These are phyloP conservation scores for Ogataea zsoltii DNA, from an alignment of 805 yeast species.

Conservation along the genomic window DNA sequence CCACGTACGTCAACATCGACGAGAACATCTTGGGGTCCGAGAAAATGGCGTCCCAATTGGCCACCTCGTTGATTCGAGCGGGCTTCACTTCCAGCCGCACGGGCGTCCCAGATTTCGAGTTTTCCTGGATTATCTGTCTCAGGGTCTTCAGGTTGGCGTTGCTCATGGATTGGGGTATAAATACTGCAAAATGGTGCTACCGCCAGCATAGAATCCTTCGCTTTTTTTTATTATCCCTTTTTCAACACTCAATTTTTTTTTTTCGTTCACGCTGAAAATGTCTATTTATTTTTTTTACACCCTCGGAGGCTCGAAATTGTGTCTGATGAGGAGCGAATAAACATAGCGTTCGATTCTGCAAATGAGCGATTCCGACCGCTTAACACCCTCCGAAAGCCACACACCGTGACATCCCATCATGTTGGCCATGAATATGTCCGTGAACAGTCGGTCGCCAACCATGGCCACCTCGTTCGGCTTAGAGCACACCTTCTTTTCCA, in stretches of 20 bases:
- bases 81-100: constrained; percentile 9
- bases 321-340: constrained; percentile 13
- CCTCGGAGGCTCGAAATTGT: constrained; percentile 1
- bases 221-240: constrained; percentile 1
- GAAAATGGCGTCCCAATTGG: constrained; percentile 30
- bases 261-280: not conserved
- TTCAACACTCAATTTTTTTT: not conserved
- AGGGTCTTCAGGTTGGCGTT: constrained; percentile 12
- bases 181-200: not conserved
- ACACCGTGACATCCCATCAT: constrained; percentile 84
- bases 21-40: constrained; percentile 22
- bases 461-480: constrained; percentile 70
- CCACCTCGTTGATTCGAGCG: constrained; percentile 20
- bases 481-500: constrained; percentile 43
- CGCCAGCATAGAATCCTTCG: not conserved
- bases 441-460: constrained; percentile 87
- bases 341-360: constrained; percentile 53
- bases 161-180: not conserved
- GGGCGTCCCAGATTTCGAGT: constrained; percentile 2
- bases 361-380: constrained; percentile 48
- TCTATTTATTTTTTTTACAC: not conserved
- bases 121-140: constrained; percentile 11
- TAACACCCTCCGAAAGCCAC: constrained; percentile 83
- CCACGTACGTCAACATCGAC: constrained; percentile 22
- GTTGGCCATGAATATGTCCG: constrained; percentile 93